A percentile compares a stretch with the other conserved stretches of the same genome.
Evolutionary conservation across 371 early-diverging fungal species (phyloP).

Genomic region (Mortierella sp.): DNA sequence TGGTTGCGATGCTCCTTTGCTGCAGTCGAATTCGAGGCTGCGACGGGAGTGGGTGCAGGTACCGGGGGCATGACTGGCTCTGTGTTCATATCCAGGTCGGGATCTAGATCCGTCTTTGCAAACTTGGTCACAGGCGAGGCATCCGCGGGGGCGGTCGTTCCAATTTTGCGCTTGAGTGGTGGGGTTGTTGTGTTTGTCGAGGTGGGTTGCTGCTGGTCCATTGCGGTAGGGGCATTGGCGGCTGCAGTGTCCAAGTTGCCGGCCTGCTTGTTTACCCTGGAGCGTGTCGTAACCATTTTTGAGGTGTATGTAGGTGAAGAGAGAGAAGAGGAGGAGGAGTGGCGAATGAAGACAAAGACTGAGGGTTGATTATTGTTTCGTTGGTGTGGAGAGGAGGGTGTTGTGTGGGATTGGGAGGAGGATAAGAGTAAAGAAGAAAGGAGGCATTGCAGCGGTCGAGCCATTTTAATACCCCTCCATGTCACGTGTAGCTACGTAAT

Average conservation of each 20-base stretch:
- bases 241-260: not conserved
- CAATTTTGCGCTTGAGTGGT: slow-evolving; percentile 25
- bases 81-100: slow-evolving; percentile 8
- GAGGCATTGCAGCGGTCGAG: not conserved
- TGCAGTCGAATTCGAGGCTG: not conserved
- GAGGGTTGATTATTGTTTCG: not conserved
- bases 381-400: not conserved
- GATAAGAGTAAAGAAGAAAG: not conserved
- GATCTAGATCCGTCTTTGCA: slow-evolving; percentile 11
- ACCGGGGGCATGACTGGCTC: slow-evolving; percentile 4
- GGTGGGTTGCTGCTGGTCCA: not conserved
- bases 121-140: not conserved
- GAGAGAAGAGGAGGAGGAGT: not conserved
- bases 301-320: not conserved
- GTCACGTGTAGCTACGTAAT: slow-evolving; percentile 5
- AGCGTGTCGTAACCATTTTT: slow-evolving; percentile 32
- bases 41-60: slow-evolving; percentile 21
- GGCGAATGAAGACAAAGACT: not conserved
- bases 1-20: not conserved
- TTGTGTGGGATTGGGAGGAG: not conserved
- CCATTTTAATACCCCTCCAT: not conserved
- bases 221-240: not conserved
- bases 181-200: not conserved
- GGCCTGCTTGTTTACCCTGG: slow-evolving; percentile 18
- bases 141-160: not conserved